Conservation (phyloP, 768 basidiomycete species). For the Kwoniella heveanensis region DNA sequence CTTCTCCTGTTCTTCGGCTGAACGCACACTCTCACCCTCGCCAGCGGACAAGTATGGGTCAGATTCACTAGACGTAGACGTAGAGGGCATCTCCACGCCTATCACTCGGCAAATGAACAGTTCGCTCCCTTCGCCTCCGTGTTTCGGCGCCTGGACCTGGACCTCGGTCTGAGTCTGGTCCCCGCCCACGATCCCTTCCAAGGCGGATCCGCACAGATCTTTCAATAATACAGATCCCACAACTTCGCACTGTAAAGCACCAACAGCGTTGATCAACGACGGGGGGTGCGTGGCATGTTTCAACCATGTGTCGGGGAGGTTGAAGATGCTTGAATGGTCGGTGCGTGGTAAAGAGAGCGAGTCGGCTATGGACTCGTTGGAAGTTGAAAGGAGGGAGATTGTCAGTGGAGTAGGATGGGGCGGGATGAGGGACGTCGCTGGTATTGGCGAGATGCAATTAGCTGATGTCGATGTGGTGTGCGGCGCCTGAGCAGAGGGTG, state of each 20-base stretch:
- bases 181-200: too few species aligned
- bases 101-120: conserved; percentile 32
- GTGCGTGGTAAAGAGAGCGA: conserved; percentile 9
- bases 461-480: conserved; percentile 5
- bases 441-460: conserved; percentile 1
- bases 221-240: conserved; percentile 13
- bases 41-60: too few species aligned
- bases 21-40: too few species aligned
- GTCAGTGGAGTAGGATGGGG: conserved; percentile 18
- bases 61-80: too few species aligned
- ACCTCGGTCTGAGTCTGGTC: too few species aligned
- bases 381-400: conserved; percentile 20
- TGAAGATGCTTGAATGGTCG: conserved; percentile 20
- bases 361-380: conserved; percentile 21
- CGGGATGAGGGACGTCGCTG: not conserved
- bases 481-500: too few species aligned
- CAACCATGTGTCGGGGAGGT: conserved; percentile 7
- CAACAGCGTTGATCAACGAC: conserved; percentile 7
- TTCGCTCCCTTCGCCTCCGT: conserved; percentile 25
- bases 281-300: conserved; percentile 15
- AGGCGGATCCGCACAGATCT: conserved; percentile 15
- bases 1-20: not conserved
- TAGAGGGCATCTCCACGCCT: conserved; percentile 5
- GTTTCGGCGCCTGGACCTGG: not conserved
- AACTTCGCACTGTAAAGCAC: conserved; percentile 16